Percentiles rank a stretch among this genome's conserved stretches.
phyloP scores from a whole-genome alignment of 2,329 filamentous ascomycete species.

The Diaporthe velutina region DNA sequence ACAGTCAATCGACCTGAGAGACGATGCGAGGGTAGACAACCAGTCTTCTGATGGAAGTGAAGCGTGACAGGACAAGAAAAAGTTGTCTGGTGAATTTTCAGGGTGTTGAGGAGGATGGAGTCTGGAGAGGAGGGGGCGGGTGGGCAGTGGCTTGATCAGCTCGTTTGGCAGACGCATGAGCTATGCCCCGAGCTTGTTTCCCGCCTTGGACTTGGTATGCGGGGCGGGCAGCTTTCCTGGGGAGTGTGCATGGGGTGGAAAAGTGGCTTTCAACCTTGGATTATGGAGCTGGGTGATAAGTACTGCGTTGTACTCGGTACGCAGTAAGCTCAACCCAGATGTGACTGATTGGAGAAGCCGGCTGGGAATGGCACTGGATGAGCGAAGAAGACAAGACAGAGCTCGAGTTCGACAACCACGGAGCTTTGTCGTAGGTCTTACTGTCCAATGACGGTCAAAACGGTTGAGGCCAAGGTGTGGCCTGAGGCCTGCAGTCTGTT shows the following conservation, averaged over 20 bases:
- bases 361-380: neutral
- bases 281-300: conserved; percentile 26
- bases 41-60: conserved; percentile 1
- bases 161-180: conserved; percentile 24
- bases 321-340: neutral
- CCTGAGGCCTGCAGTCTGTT: conserved; percentile 8
- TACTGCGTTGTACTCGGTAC: conserved; percentile 24
- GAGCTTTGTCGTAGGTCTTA: neutral
- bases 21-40: neutral
- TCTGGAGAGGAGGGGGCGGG: neutral
- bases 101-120: neutral
- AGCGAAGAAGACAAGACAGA: neutral
- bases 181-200: conserved; percentile 30
- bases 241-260: conserved; percentile 11
- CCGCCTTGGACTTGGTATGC: conserved; percentile 21
- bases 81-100: neutral
- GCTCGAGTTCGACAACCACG: neutral
- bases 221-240: conserved; percentile 30
- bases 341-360: neutral
- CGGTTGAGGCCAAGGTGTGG: conserved; percentile 3
- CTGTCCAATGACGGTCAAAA: conserved; percentile 11
- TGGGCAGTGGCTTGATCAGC: conserved; percentile 29
- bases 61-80: neutral
- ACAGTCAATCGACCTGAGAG: conserved; percentile 7
- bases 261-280: neutral